These are phyloP conservation scores for Neonectria hederae DNA, from an alignment of 2,329 filamentous ascomycete genomes.

Conservation along the genomic window DNA sequence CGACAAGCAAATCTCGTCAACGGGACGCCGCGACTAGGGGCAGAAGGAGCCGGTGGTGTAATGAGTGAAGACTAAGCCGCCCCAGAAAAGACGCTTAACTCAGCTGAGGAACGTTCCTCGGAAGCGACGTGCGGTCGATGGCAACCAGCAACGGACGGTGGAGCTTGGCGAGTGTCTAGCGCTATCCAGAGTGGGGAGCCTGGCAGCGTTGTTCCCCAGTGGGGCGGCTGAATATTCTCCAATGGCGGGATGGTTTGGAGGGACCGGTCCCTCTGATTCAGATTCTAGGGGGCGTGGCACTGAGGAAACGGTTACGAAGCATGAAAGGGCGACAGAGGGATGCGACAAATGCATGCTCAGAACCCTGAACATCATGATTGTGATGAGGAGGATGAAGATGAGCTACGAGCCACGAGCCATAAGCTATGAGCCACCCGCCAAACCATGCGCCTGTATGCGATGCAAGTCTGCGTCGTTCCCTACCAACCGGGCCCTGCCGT, in stretches of 20 bases:
- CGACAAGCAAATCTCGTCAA: slow-evolving; percentile 32
- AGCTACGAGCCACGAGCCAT: background rate
- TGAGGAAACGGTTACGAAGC: slow-evolving; percentile 36
- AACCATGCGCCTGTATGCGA: slow-evolving; percentile 2
- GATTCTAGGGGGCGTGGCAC: slow-evolving; percentile 33
- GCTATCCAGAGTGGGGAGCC: slow-evolving; percentile 34
- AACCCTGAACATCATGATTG: slow-evolving; percentile 16
- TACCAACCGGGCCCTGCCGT: slow-evolving; percentile 7
- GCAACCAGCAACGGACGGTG: slow-evolving; percentile 23
- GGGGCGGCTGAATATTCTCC: slow-evolving; percentile 33
- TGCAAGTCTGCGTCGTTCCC: slow-evolving; percentile 10
- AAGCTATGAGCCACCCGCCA: slow-evolving; percentile 16
- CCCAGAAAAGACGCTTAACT: slow-evolving; percentile 39
- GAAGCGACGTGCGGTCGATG: slow-evolving; percentile 26
- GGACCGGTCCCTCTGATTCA: slow-evolving; percentile 37
- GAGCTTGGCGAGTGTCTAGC: slow-evolving; percentile 39
- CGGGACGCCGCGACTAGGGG: slow-evolving; percentile 30
- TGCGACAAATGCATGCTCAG: slow-evolving; percentile 17
- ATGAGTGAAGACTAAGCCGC: slow-evolving; percentile 32
- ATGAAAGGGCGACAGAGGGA: slow-evolving; percentile 32
- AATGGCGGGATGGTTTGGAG: slow-evolving; percentile 27
- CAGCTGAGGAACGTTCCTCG: slow-evolving; percentile 37
- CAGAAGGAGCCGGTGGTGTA: slow-evolving; percentile 31
- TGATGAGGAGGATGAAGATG: background rate
- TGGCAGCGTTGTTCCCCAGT: slow-evolving; percentile 34